Evolutionary conservation across 2,329 filamentous ascomycete species (phyloP).

Genomic region (Ceratocystis papillata): DNA sequence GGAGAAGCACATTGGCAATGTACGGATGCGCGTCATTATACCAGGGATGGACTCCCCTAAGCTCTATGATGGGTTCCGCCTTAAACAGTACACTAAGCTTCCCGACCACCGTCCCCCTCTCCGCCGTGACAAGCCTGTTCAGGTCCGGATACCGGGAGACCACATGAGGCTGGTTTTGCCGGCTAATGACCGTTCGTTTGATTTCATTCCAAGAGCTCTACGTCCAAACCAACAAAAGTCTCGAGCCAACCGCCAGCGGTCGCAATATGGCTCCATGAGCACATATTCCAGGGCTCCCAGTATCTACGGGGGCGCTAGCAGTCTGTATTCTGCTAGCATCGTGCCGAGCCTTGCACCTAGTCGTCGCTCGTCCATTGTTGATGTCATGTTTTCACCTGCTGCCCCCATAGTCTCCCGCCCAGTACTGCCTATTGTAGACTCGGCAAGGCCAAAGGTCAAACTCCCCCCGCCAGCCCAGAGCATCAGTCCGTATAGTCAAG

Average conservation of each 20-base stretch:
- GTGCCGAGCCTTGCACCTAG: constrained; percentile 81
- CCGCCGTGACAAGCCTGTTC: constrained; percentile 89
- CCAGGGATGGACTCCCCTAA: constrained; percentile 63
- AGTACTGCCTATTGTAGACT: constrained; percentile 47
- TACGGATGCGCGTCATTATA: constrained; percentile 71
- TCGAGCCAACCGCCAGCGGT: constrained; percentile 54
- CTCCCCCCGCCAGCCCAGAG: constrained; percentile 52
- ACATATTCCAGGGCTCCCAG: constrained; percentile 71
- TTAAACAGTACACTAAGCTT: constrained; percentile 86
- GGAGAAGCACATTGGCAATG: constrained; percentile 72
- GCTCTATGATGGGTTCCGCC: constrained; percentile 61
- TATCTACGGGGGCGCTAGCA: constrained; percentile 60
- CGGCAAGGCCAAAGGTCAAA: constrained; percentile 63
- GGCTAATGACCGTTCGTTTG: constrained; percentile 81
- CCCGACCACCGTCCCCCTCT: constrained; percentile 90
- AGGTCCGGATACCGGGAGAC: constrained; percentile 75
- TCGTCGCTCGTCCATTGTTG: constrained; percentile 67
- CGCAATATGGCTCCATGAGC: constrained; percentile 56
- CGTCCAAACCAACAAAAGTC: constrained; percentile 81
- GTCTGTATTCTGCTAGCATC: constrained; percentile 74
- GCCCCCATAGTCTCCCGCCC: constrained; percentile 65
- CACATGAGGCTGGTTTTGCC: constrained; percentile 84
- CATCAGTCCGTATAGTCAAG: background rate
- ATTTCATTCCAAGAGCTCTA: constrained; percentile 90
- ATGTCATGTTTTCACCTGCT: constrained; percentile 63